Percentiles rank a stretch among this genome's conserved stretches.
These are phyloP conservation scores for Naganishia vaughanmartiniae DNA, from an alignment of 768 basidiomycete genomes.

Conservation along the genomic window DNA sequence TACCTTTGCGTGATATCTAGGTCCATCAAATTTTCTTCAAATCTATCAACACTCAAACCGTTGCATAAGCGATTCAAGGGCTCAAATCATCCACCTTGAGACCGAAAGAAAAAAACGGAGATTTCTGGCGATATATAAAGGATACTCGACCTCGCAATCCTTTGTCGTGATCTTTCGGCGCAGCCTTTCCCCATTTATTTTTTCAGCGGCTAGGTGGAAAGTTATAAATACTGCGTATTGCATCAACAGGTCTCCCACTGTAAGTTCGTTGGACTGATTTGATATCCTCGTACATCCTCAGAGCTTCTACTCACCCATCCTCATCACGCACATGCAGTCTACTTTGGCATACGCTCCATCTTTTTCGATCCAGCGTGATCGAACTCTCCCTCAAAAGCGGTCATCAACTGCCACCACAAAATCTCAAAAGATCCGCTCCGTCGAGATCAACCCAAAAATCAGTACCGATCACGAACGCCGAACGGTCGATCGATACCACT, in stretches of 20 bases:
- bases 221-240: neutral
- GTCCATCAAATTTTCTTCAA: neutral
- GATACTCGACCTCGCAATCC: neutral
- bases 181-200: neutral
- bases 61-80: neutral
- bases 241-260: neutral
- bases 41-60: neutral
- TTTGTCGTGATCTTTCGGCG: neutral
- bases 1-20: neutral
- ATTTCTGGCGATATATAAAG: neutral
- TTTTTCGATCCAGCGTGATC: neutral
- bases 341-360: neutral
- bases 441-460: conserved; percentile 9
- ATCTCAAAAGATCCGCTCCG: conserved; percentile 10
- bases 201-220: neutral
- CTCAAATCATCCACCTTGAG: neutral
- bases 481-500: conserved; percentile 15
- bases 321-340: neutral
- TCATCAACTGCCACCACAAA: neutral
- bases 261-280: neutral
- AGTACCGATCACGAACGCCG: conserved; percentile 7
- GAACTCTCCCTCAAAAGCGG: neutral
- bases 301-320: neutral
- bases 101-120: neutral
- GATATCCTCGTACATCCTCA: neutral